Evolutionary conservation across 2,329 filamentous ascomycete genomes (phyloP), one percentile per base, ranked within the genome.

Genomic region (Fusarium odoratissimum): DNA sequence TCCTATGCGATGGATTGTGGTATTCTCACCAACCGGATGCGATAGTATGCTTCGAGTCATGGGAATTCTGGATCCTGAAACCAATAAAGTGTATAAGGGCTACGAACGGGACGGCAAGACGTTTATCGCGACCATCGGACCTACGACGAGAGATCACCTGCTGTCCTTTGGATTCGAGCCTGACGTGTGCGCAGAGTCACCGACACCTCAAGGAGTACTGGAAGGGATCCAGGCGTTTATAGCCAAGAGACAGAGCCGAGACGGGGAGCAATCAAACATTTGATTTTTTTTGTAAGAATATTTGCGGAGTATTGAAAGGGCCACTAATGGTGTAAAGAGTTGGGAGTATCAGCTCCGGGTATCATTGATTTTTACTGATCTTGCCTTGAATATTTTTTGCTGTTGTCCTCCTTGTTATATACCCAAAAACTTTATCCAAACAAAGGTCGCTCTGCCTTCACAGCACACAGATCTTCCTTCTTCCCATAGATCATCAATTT

Each of bases 71-170:
- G 86, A 90, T 62, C 77, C 81, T 9, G 78, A 79, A 23, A 87
- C 84, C 1, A 83, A 83, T 25, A 85, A 80, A 75, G 82, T 79
- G 25, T 77, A 77, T 38, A 75, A 73, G 9, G 76, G 57, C 17
- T 57, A 66, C n/a, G 71, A 66, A 7, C 69, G 78, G 37, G 78
- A 80, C 33, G 83, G 82, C 14, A 86, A 80, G 56, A 92, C 91
- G 2, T 90, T 89, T 70, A 86, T 98, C 68, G 94, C 92, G 19
- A 97, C 95, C 0, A 99, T 99, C 81, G 96, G 96, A 1, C 95
- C 96, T 17, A 99, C 96, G 23, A 99, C 96, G 16, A 88, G 91
- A 71, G 91, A 95, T 74, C 91, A 94, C 82, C 83, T 99, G 21
- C 84, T 86, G 25, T 87, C 85, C 3, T 94, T 94, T 79, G 88